A percentile compares a stretch with the other conserved stretches of the same genome.
These are phyloP conservation scores for Microdochium bolleyi DNA, from an alignment of 2,329 filamentous ascomycete genomes.

Conservation along the genomic window DNA sequence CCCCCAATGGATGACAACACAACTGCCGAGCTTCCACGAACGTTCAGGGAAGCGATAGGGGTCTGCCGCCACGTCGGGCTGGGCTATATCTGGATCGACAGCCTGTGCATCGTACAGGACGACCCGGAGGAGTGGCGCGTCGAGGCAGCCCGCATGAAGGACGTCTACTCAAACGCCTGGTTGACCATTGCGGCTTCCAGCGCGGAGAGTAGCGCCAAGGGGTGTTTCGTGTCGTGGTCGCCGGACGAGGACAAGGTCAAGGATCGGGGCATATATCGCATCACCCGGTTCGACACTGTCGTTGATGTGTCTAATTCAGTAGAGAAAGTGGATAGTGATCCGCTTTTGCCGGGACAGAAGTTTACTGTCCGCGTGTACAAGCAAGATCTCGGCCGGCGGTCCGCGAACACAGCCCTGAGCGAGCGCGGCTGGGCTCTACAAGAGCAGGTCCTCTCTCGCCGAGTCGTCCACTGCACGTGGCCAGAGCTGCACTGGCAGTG, in stretches of 20 bases:
- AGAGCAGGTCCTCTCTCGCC: not conserved
- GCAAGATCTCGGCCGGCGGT: not conserved
- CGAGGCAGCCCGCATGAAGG: slow-evolving; percentile 9
- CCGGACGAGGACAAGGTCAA: not conserved
- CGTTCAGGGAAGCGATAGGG: slow-evolving; percentile 5
- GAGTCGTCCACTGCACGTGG: not conserved
- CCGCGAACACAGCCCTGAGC: not conserved
- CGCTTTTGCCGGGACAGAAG: too few species aligned
- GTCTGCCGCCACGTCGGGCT: slow-evolving; percentile 1
- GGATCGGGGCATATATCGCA: not conserved
- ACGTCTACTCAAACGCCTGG: slow-evolving; percentile 8
- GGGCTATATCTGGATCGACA: slow-evolving; percentile 6
- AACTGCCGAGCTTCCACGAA: slow-evolving; percentile 1
- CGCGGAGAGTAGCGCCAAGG: not conserved
- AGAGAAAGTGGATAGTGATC: too few species aligned
- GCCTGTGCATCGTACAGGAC: slow-evolving; percentile 9
- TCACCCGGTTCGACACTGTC: too few species aligned
- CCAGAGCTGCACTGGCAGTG: not conserved
- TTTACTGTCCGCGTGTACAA: not conserved
- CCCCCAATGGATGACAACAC: not conserved
- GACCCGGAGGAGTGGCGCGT: slow-evolving; percentile 4
- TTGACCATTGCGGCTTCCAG: slow-evolving; percentile 5
- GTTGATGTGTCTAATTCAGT: too few species aligned
- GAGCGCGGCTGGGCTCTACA: not conserved
- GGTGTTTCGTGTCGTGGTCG: not conserved